A percentile compares a stretch with the other conserved stretches of the same genome.
Conservation (phyloP, 345 rosid species). For the Citrus sp. region DNA sequence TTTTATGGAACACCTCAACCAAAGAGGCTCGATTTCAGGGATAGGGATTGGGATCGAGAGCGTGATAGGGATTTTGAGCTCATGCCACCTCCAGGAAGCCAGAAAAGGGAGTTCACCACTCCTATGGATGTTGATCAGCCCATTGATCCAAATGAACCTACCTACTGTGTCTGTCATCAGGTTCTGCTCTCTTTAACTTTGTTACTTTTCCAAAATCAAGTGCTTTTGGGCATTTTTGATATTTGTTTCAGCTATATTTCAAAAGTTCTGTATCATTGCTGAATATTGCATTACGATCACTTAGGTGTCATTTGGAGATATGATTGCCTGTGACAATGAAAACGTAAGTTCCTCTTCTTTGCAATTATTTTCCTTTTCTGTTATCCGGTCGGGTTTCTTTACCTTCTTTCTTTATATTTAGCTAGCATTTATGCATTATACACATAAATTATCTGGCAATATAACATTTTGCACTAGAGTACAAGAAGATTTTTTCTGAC, state of each 20-base stretch:
- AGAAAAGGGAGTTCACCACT: conserved; percentile 60
- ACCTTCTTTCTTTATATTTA: background rate
- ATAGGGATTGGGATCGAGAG: conserved; percentile 86
- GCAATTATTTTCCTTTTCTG: background rate
- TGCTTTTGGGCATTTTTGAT: conserved; percentile 3
- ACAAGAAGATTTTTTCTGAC: background rate
- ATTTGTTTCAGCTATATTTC: background rate
- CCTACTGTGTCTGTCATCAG: conserved; percentile 99
- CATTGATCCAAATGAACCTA: conserved; percentile 97
- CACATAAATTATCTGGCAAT: background rate
- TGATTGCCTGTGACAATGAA: conserved; percentile 99
- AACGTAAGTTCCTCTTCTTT: conserved; percentile 51
- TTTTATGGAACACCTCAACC: conserved; percentile 69
- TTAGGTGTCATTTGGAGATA: conserved; percentile 97
- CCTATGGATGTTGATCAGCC: conserved; percentile 77
- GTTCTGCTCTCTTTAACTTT: conserved; percentile 34
- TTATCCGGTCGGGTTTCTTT: background rate
- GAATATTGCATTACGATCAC: conserved; percentile 9
- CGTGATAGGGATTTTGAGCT: conserved; percentile 95
- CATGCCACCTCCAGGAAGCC: conserved; percentile 98
- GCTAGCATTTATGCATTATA: background rate
- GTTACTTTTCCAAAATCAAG: background rate
- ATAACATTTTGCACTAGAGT: background rate
- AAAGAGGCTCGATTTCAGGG: conserved; percentile 75
- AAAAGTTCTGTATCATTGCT: conserved; percentile 6